Evolutionary conservation across 345 rosid genomes (phyloP), one percentile per base, ranked within the genome.

Genomic region (Cardamine chenopodiifolia): DNA sequence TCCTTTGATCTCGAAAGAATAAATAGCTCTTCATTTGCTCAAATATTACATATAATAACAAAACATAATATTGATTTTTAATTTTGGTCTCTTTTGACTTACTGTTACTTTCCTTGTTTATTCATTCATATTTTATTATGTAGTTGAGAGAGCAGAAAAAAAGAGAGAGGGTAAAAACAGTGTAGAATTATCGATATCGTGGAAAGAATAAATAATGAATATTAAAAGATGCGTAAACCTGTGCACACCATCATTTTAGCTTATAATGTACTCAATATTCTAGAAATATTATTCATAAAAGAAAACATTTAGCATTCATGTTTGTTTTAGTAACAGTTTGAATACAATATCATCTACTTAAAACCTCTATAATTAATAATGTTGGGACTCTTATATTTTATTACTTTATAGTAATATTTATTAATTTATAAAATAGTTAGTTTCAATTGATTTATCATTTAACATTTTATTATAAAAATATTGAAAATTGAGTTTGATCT

Each of bases 171-270:
- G 47, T 32, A 17, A 44, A 53, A 17, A 0, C 32, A 70, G 50
- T 70, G 60, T 60, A 63, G 44, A 42, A 23, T 76, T 70, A 76
- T 23, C 32, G 26, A 68, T 39, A 50, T 62, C 25, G 2, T 70
- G 52, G 28, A 44, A 70, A 63, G 66, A 47, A 66, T 56, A 55
- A 14, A 62, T 22, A 39, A 9, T 13, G 29, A 39, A 14, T 13
- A 10, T 55, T 44, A 61, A 75, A 75, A 53, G 79, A 58, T 68
- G 79, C 62, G 74, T 61, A 52, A 40, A 29, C 59, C 35, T 62
- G 67, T 70, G 75, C 53, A 44, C 34, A 44, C 59, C 52, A 70
- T 68, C 75, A 69, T 61, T 69, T 54, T 69, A 32, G 58, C 47
- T 31, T 61, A 39, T 29, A 68, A 61, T 68, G 45, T 59, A 68